Evolutionary conservation across 2,329 filamentous ascomycete genomes (phyloP).

Genomic region (Botrytis tulipae): DNA sequence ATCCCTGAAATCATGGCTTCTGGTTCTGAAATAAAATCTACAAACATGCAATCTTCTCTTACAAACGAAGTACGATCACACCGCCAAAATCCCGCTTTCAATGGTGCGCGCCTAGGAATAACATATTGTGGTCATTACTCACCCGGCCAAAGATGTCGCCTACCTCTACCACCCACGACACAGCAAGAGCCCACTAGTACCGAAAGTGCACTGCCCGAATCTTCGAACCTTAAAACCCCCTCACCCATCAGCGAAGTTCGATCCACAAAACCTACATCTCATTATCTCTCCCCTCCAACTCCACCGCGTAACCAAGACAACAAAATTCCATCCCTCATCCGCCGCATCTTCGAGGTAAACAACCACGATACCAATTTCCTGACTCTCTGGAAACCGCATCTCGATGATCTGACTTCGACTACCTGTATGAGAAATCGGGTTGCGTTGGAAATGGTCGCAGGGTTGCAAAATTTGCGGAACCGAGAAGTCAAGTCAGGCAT

Average conservation of each 20-base stretch:
- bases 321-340: not conserved
- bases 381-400: not conserved
- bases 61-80: not conserved
- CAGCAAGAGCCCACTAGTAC: not conserved
- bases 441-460: not conserved
- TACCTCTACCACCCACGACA: not conserved
- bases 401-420: not conserved
- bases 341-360: not conserved
- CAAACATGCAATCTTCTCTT: not conserved
- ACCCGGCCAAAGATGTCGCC: not conserved
- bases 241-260: not conserved
- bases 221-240: accelerated
- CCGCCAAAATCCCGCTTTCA: not conserved
- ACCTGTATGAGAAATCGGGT: not conserved
- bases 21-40: not conserved
- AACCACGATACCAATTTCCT: not conserved
- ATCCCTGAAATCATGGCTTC: not conserved
- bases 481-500: not conserved
- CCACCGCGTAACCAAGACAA: not conserved
- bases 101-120: not conserved
- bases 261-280: not conserved
- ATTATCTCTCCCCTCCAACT: not conserved
- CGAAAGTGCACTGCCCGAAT: accelerated
- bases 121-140: not conserved
- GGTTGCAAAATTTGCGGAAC: not conserved